Conservation (phyloP, 306 rosid species). For the Canavalia gladiata region DNA sequence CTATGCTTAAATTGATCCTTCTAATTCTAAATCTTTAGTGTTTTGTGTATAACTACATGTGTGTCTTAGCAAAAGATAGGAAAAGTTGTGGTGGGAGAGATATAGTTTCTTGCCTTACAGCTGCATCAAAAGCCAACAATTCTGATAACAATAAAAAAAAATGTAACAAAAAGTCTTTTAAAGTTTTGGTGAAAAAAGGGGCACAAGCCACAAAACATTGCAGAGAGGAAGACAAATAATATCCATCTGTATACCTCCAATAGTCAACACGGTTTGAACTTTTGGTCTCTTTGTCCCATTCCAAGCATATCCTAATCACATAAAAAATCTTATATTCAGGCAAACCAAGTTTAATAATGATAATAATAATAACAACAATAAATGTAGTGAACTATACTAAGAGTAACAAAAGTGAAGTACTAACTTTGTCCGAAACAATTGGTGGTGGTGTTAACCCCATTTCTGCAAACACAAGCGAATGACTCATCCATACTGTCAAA, state of each 20-base stretch:
- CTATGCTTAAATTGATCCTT: not conserved
- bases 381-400: not conserved
- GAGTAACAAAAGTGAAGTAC: not conserved
- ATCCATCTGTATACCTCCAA: constrained; percentile 54
- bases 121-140: not conserved
- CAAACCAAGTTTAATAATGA: not conserved
- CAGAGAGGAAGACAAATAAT: constrained; percentile 16
- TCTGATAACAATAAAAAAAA: not conserved
- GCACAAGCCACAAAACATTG: not conserved
- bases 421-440: constrained; percentile 60
- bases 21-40: not conserved
- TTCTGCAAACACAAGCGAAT: constrained; percentile 59
- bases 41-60: not conserved
- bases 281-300: constrained; percentile 55
- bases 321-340: constrained; percentile 16
- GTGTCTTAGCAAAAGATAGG: not conserved
- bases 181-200: not conserved
- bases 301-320: constrained; percentile 56
- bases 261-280: constrained; percentile 51
- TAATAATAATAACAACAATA: not conserved
- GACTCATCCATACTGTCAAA: constrained; percentile 56
- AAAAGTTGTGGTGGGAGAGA: not conserved
- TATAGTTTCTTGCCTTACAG: not conserved
- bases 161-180: not conserved
- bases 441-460: constrained; percentile 54